phyloP scores from a whole-genome alignment of 148 eudicot genomes.

The Selenicereus undatus region DNA sequence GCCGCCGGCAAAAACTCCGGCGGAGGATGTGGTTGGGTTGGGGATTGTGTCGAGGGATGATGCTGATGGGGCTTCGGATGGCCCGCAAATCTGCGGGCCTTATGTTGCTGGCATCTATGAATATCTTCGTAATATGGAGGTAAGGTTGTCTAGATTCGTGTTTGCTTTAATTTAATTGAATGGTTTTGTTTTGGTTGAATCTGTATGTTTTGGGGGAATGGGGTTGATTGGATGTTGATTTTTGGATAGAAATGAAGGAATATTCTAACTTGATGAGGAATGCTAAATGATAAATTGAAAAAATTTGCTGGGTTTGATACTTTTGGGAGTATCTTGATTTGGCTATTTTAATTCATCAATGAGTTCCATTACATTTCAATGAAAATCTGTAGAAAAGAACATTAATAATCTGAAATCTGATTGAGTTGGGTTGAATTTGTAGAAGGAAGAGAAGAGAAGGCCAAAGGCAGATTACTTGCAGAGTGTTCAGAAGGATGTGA shows the following conservation, averaged over 20 bases:
- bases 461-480: constrained; percentile 63
- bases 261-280: too few relatives aligned
- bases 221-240: neutral
- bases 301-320: too few relatives aligned
- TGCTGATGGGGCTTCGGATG: constrained; percentile 33
- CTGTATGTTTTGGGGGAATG: neutral
- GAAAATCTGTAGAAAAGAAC: too few relatives aligned
- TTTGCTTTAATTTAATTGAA: neutral
- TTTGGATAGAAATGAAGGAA: neutral
- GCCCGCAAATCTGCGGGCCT: constrained; percentile 71
- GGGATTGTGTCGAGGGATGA: constrained; percentile 9
- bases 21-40: constrained; percentile 21
- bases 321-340: too few relatives aligned
- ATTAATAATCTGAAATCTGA: neutral
- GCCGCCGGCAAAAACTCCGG: constrained; percentile 20
- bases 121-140: constrained; percentile 83
- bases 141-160: constrained; percentile 11
- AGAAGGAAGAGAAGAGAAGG: constrained; percentile 70
- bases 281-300: too few relatives aligned
- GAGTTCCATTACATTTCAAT: too few relatives aligned
- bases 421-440: constrained; percentile 14
- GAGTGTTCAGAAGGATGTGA: constrained; percentile 78
- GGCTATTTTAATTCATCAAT: too few relatives aligned
- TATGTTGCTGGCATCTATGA: constrained; percentile 62
- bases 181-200: neutral